These are phyloP conservation scores for Globisporangium acanthophoron DNA, from an alignment of 352 stramenopile genomes.

Conservation along the genomic window DNA sequence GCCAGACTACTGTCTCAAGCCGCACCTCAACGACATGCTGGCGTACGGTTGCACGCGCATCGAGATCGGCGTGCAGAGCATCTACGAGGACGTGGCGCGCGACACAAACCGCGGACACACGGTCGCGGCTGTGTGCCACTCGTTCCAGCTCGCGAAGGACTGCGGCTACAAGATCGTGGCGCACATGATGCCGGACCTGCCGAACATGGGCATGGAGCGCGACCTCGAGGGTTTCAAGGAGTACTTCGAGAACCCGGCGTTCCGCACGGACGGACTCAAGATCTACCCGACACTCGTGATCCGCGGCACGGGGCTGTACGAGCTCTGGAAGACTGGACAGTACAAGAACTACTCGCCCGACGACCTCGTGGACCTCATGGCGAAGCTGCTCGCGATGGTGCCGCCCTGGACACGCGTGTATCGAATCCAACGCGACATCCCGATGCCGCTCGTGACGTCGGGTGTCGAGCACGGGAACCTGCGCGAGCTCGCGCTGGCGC, in stretches of 20 bases:
- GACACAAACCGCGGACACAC: constrained; percentile 95
- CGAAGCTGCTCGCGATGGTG: constrained; percentile 90
- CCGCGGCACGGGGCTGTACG: constrained; percentile 94
- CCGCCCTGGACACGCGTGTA: constrained; percentile 96
- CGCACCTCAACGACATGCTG: constrained; percentile 96
- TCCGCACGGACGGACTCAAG: constrained; percentile 95
- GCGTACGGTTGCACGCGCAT: constrained; percentile 96
- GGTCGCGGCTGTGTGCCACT: constrained; percentile 85
- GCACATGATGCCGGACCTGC: constrained; percentile 98
- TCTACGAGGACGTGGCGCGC: constrained; percentile 93
- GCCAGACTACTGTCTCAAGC: constrained; percentile 96
- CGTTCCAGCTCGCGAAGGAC: constrained; percentile 87
- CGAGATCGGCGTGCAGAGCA: constrained; percentile 96
- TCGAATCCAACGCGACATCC: constrained; percentile 95
- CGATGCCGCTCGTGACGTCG: constrained; percentile 96
- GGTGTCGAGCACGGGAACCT: constrained; percentile 96
- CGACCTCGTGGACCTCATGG: constrained; percentile 90
- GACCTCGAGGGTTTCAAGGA: constrained; percentile 95
- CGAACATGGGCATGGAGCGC: constrained; percentile 95
- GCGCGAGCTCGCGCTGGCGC: constrained; percentile 88
- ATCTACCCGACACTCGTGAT: constrained; percentile 97
- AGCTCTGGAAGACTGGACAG: constrained; percentile 95
- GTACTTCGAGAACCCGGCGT: constrained; percentile 95
- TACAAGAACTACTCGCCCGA: constrained; percentile 88
- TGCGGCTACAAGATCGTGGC: constrained; percentile 97